Evolutionary conservation across 495 filamentous ascomycete species (phyloP).

Genomic region (Clavariopsis aquatica): DNA sequence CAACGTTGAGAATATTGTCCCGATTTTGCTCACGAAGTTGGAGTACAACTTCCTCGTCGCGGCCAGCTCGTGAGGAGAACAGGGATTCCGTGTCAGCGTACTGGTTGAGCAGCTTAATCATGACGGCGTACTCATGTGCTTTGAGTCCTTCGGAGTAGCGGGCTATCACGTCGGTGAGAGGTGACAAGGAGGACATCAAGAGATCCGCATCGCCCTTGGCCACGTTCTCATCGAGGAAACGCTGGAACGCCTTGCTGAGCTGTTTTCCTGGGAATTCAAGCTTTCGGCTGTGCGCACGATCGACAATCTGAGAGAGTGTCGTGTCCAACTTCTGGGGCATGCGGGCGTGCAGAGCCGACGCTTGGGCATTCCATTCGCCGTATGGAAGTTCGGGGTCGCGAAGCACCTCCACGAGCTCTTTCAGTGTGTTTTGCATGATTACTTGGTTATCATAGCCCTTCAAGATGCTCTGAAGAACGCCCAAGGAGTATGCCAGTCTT

Average conservation of each 20-base stretch:
- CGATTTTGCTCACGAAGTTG: conserved; percentile 94
- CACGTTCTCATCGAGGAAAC: conserved; percentile 89
- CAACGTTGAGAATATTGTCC: conserved; percentile 79
- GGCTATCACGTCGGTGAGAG: conserved; percentile 77
- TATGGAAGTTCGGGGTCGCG: conserved; percentile 89
- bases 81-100: conserved; percentile 82
- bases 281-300: conserved; percentile 72
- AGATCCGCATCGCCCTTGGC: conserved; percentile 65
- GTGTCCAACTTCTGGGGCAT: conserved; percentile 93
- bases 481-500: conserved; percentile 72
- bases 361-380: conserved; percentile 93
- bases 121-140: conserved; percentile 81
- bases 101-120: conserved; percentile 71
- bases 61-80: conserved; percentile 78
- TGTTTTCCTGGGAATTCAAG: conserved; percentile 92
- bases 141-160: conserved; percentile 87
- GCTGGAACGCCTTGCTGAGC: conserved; percentile 75
- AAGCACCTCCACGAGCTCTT: conserved; percentile 86
- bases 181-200: conserved; percentile 72
- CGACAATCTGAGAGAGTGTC: conserved; percentile 77
- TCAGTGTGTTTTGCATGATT: conserved; percentile 85
- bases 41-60: conserved; percentile 93
- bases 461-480: conserved; percentile 84
- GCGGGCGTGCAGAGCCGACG: conserved; percentile 89
- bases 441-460: conserved; percentile 96